Evolutionary conservation across 768 basidiomycete species (phyloP).

Genomic region (Boletus vermiculosoides): DNA sequence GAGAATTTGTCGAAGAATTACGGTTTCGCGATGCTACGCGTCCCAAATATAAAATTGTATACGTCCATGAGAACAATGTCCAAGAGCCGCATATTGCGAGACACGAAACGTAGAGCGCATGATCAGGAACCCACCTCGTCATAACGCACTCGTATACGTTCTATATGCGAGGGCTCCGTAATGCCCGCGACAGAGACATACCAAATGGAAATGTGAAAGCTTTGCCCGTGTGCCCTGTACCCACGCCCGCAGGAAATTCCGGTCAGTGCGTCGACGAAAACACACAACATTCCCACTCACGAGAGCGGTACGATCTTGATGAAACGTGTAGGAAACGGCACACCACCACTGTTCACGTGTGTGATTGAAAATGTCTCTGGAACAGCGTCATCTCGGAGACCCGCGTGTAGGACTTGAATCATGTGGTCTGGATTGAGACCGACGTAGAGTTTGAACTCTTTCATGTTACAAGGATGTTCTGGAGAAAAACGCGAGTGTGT

Average conservation of each 20-base stretch:
- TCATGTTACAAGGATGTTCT: constrained; percentile 87
- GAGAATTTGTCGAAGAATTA: constrained; percentile 53
- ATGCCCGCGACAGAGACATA: constrained; percentile 64
- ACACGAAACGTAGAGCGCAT: background rate
- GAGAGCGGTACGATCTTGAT: constrained; percentile 75
- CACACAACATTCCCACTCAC: constrained; percentile 41
- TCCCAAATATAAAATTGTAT: background rate
- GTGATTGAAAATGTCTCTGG: constrained; percentile 64
- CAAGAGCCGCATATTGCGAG: background rate
- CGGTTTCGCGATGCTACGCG: constrained; percentile 61
- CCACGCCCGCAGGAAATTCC: background rate
- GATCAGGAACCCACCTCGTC: constrained; percentile 54
- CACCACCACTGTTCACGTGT: constrained; percentile 53
- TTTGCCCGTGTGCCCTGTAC: constrained; percentile 63
- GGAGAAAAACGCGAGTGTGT: background rate
- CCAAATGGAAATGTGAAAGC: constrained; percentile 82
- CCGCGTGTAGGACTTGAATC: constrained; percentile 61
- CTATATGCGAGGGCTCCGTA: constrained; percentile 53
- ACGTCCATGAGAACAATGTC: background rate
- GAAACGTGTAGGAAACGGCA: constrained; percentile 62
- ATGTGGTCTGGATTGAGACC: constrained; percentile 65
- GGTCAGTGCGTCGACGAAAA: background rate
- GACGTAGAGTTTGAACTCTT: constrained; percentile 72
- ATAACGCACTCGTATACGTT: constrained; percentile 49
- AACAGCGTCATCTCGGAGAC: constrained; percentile 62